Conservation (phyloP, 495 filamentous ascomycete genomes). For the Penicillium coffeae region DNA sequence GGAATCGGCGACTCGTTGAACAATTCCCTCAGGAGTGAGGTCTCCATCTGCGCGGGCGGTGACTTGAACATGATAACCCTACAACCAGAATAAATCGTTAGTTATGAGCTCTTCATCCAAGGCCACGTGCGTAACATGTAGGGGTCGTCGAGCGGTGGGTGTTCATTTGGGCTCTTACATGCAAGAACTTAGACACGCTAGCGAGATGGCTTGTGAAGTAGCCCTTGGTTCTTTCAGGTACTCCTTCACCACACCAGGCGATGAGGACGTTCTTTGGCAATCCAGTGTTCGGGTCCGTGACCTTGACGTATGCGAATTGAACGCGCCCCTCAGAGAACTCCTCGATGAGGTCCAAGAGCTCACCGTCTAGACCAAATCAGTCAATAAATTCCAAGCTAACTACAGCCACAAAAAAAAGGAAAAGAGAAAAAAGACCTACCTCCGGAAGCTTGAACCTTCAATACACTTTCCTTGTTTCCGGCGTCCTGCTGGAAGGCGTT, state of each 20-base stretch:
- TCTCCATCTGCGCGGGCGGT: conserved; percentile 89
- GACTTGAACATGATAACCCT: conserved; percentile 96
- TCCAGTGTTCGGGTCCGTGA: conserved; percentile 89
- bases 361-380: conserved; percentile 63
- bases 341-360: conserved; percentile 90
- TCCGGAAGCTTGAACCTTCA: conserved; percentile 90
- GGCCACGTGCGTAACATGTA: background rate
- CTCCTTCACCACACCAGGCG: conserved; percentile 96
- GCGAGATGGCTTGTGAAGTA: conserved; percentile 95
- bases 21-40: conserved; percentile 77
- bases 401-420: background rate
- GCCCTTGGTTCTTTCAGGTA: conserved; percentile 96
- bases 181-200: conserved; percentile 82
- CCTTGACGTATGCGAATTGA: conserved; percentile 94
- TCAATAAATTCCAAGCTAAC: background rate
- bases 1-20: conserved; percentile 92
- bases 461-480: conserved; percentile 81
- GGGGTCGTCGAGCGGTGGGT: background rate
- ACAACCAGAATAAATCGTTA: conserved; percentile 4
- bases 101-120: too few species aligned
- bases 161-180: conserved; percentile 47
- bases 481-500: conserved; percentile 85
- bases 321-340: conserved; percentile 96
- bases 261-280: conserved; percentile 92
- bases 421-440: conserved; percentile 48